Conservation (phyloP, 2,329 filamentous ascomycete species). For the Monilinia vaccinii-corymbosi region DNA sequence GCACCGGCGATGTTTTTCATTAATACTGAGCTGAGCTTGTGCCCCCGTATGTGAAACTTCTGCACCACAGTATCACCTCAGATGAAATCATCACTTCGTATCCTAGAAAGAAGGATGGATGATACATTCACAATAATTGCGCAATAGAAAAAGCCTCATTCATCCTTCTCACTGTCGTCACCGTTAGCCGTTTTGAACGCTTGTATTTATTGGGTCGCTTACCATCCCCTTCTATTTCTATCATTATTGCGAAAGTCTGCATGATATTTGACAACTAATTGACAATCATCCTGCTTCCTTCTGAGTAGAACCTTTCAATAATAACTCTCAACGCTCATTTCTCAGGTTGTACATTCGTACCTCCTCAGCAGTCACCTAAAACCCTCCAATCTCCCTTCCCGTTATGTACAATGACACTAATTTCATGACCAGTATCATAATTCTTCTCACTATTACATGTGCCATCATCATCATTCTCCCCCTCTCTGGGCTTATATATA, state of each 20-base stretch:
- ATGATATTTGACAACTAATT: too few species aligned
- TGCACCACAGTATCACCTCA: neutral
- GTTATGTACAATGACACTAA: neutral
- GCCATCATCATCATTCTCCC: neutral
- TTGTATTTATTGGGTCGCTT: neutral
- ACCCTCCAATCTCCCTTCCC: neutral
- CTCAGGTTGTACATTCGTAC: neutral
- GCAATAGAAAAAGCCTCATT: neutral
- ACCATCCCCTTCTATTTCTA: neutral
- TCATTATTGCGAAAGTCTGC: neutral
- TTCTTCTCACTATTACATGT: neutral
- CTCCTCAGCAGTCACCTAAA: neutral
- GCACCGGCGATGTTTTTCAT: neutral
- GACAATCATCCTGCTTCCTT: too few species aligned
- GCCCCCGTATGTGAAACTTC: neutral
- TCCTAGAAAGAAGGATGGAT: neutral
- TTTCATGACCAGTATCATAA: neutral
- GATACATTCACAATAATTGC: neutral
- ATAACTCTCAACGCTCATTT: neutral
- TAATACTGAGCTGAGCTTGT: neutral
- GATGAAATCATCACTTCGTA: neutral
- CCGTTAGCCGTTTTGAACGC: neutral
- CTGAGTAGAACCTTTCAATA: too few species aligned
- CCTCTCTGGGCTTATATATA: neutral
- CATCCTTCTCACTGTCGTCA: neutral